Conservation (phyloP, 78 protist genomes). For the Dictyostelium firmibasis region DNA sequence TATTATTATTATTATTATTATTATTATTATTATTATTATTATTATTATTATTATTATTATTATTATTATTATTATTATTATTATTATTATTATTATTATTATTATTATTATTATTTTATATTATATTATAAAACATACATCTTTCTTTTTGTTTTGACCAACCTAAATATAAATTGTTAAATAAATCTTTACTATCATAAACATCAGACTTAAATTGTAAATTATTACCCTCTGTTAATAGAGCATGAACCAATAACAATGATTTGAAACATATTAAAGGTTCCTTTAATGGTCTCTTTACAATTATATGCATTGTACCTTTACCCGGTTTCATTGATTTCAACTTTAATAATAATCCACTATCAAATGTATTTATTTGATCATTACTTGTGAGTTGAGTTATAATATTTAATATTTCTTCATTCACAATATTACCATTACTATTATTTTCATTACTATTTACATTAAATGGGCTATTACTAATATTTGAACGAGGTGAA, state of each 20-base stretch:
- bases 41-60: no score
- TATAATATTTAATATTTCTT: slow-evolving; percentile 13
- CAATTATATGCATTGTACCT: slow-evolving; percentile 38
- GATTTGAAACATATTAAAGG: slow-evolving; percentile 60
- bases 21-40: no score
- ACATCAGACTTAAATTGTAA: slow-evolving; percentile 3
- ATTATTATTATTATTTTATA: no score
- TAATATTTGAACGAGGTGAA: background rate
- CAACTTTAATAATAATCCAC: slow-evolving; percentile 5
- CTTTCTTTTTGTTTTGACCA: slow-evolving; percentile 73
- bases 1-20: no score
- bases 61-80: no score
- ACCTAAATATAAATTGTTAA: slow-evolving; percentile 66
- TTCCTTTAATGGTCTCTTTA: slow-evolving; percentile 60
- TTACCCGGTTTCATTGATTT: slow-evolving; percentile 5
- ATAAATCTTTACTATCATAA: slow-evolving; percentile 61
- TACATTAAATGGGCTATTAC: background rate
- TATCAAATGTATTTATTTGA: background rate
- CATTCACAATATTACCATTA: background rate
- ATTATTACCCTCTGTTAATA: slow-evolving; percentile 29
- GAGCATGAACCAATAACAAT: slow-evolving; percentile 18
- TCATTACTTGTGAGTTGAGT: background rate
- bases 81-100: no score
- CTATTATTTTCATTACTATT: background rate
- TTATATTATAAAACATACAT: no score